Conservation (phyloP, 2,329 filamentous ascomycete species). For the Blastomyces silverae region DNA sequence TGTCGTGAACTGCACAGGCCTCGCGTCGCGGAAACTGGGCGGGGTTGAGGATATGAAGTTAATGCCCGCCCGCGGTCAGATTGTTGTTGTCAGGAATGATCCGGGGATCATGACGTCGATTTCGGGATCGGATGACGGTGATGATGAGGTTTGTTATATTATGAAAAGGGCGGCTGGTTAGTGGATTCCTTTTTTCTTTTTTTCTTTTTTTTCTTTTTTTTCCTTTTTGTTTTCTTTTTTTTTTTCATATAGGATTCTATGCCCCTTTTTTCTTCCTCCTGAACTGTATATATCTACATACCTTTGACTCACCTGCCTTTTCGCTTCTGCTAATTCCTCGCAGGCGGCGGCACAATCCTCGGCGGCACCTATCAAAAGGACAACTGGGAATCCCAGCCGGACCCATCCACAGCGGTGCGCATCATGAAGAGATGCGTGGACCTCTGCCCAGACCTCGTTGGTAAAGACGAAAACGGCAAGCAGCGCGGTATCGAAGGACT, state of each 20-base stretch:
- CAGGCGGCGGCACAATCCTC: constrained; percentile 71
- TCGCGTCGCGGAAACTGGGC: constrained; percentile 67
- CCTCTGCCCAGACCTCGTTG: constrained; percentile 38
- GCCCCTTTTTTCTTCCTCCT: not conserved
- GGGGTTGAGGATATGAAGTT: constrained; percentile 72
- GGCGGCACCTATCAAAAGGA: constrained; percentile 78
- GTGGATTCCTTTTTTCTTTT: constrained; percentile 4
- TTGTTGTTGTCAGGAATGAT: constrained; percentile 75
- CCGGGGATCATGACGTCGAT: constrained; percentile 61
- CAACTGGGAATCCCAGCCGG: constrained; percentile 71
- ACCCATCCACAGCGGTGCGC: constrained; percentile 68
- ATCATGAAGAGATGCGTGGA: constrained; percentile 66
- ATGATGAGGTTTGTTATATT: constrained; percentile 66
- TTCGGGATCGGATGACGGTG: constrained; percentile 66
- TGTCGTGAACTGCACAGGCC: constrained; percentile 77
- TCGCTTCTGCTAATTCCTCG: not conserved
- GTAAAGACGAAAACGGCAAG: constrained; percentile 42
- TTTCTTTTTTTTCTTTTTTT: not conserved
- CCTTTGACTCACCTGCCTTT: not conserved
- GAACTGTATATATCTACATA: not conserved
- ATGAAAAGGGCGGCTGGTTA: constrained; percentile 64
- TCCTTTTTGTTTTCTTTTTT: not conserved
- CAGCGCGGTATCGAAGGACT: constrained; percentile 59
- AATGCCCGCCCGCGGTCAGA: constrained; percentile 72
- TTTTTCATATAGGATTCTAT: too few species aligned